A percentile compares a stretch with the other conserved stretches of the same genome.
These are phyloP conservation scores for maize (Zea mays) DNA, from an alignment of 176 grass and related monocot species.

Conservation along the genomic window Zm-B73-REFERENCE-NAM-5.0 NC_050104.1:117229001-117229500, in stretches of 20 bases:
- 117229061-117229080: too few species aligned
- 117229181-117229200: slow-evolving; percentile 13
- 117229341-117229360: slow-evolving; percentile 90
- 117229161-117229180: too few species aligned
- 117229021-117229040: too few species aligned
- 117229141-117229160: too few species aligned
- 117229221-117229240: neutral
- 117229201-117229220: neutral
- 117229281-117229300: slow-evolving; percentile 97
- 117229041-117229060: too few species aligned
- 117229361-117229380: neutral
- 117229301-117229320: slow-evolving; percentile 95
- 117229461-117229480: neutral
- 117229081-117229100: too few species aligned
- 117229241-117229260: neutral
- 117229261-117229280: slow-evolving; percentile 23
- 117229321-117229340: slow-evolving; percentile 90
- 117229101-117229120: too few species aligned
- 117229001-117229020: too few species aligned
- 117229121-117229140: too few species aligned
- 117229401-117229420: neutral
- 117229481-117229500: slow-evolving; percentile 81
- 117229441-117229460: slow-evolving; percentile 4
- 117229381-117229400: slow-evolving; percentile 17
- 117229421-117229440: slow-evolving; percentile 17